Base-by-base conservation (phyloP, 805 yeast species). In the Kuraishia molischiana region DNA sequence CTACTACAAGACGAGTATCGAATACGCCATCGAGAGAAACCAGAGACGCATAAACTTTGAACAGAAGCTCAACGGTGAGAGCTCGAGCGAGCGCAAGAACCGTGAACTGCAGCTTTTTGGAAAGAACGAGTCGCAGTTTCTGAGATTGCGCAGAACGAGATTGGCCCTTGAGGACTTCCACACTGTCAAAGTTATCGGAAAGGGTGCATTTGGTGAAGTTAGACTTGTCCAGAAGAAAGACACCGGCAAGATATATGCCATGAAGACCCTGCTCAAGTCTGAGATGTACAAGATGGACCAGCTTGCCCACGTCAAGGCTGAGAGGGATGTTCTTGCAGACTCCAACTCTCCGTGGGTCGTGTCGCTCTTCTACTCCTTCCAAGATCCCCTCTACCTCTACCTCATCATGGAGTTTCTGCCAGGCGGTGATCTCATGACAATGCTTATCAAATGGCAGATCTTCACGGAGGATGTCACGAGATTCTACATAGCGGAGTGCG, bases 131-230 rank as follows among this genome's bases (percentile, higher is more conserved):
- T 80, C 94, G 4, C 89, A 84, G 44, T 87, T 84, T 49, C 64
- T 89, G 52, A 72, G 97, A 44, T 68, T 87, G 39, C 66, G 96
- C 47, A 74, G 97, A 56, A 87, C 96, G 1, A 74, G 87, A 52
- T 66, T 87, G 38, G 72, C 86, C 1, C 64, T 86, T 32, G 92
- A 82, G 30, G 97, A 87, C 61, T 85, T 87, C 61, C 74, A 68
- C 41, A 87, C 96, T 1, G 94, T 87, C 38, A 86, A 86, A 59
- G 95, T 83, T 26, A 74, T 69, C 46, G 98, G 98, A 36, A 92
- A 92, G 57, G 98, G 98, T 45, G 96, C 98, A 0, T 92, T 92
- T 64, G 98, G 98, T 44, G 97, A 87, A 54, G 98, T 92, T 26
- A 73, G 97, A 44, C 66, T 92, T 38, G 97, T 92, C 11, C 97